These are phyloP conservation scores for Ilex asprella DNA, from an alignment of 257 asterid genomes.

Conservation along the genomic window DNA sequence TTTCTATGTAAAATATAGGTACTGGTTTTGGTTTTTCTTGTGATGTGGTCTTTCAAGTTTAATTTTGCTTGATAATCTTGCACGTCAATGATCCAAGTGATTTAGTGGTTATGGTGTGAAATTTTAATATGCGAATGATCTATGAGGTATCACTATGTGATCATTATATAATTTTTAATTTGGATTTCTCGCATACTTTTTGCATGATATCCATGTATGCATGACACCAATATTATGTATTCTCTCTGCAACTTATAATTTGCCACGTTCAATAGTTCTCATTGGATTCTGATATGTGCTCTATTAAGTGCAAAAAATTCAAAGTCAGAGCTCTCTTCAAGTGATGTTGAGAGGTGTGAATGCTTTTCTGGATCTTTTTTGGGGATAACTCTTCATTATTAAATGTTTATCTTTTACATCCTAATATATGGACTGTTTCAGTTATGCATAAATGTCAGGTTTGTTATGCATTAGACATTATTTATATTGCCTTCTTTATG, in stretches of 20 bases:
- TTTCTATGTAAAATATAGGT: too few species aligned
- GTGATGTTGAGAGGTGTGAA: slow-evolving; percentile 74
- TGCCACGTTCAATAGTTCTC: not conserved
- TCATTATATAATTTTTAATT: too few species aligned
- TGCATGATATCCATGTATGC: too few species aligned
- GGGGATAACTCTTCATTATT: not conserved
- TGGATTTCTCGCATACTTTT: too few species aligned
- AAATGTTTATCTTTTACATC: not conserved
- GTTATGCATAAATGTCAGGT: not conserved
- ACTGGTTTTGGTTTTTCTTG: not conserved
- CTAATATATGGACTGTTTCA: too few species aligned
- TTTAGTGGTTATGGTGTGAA: not conserved
- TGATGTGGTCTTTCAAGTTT: too few species aligned
- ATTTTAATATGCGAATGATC: too few species aligned
- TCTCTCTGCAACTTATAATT: too few species aligned
- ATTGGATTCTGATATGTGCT: not conserved
- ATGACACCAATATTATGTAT: too few species aligned
- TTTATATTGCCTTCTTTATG: slow-evolving; percentile 2
- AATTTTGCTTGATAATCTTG: not conserved
- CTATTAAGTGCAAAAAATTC: slow-evolving; percentile 52
- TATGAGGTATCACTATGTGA: too few species aligned
- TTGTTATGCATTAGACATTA: not conserved
- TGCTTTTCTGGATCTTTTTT: slow-evolving; percentile 4
- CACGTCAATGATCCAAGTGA: too few species aligned
- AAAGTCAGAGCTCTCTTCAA: slow-evolving; percentile 65